Conservation (phyloP, 176 grass and related monocot species). For the Aechmea fasciata region DNA sequence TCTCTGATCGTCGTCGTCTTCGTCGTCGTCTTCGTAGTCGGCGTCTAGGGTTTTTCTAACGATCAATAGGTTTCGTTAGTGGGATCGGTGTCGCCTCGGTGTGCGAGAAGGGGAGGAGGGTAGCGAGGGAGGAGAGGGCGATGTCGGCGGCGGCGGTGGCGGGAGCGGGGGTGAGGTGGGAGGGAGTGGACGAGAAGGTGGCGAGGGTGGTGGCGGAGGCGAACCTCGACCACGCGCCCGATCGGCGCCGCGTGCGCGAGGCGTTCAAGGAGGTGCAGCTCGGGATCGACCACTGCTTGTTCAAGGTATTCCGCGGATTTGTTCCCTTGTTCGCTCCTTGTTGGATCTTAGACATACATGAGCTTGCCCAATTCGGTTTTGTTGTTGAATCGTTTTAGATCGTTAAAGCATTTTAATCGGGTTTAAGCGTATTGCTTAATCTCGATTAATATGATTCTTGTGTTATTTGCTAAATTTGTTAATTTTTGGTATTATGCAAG, state of each 20-base stretch:
- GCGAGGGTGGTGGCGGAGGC: constrained; percentile 46
- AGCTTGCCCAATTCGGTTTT: background rate
- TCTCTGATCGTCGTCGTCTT: too few relatives aligned
- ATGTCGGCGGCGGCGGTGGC: constrained; percentile 6
- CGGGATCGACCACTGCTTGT: constrained; percentile 77
- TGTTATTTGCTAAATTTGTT: too few relatives aligned
- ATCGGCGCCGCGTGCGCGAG: constrained; percentile 66
- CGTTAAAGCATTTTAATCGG: too few relatives aligned
- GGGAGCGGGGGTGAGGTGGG: background rate
- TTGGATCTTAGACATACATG: background rate
- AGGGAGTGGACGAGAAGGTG: constrained; percentile 48
- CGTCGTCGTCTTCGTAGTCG: too few relatives aligned
- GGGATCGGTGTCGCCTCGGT: background rate
- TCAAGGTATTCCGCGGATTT: constrained; percentile 33
- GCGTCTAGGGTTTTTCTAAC: too few relatives aligned
- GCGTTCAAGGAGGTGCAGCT: constrained; percentile 80
- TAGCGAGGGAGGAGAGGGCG: constrained; percentile 1
- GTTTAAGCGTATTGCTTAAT: too few relatives aligned
- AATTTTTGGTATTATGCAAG: too few relatives aligned
- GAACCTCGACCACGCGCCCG: constrained; percentile 63
- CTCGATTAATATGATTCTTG: too few relatives aligned
- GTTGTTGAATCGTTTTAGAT: background rate
- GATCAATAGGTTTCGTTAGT: background rate
- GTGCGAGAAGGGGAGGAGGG: constrained; percentile 7
- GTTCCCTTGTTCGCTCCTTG: background rate